These are phyloP conservation scores for Jasminum sambac DNA, from an alignment of 257 asterid genomes.

Conservation along the genomic window DNA sequence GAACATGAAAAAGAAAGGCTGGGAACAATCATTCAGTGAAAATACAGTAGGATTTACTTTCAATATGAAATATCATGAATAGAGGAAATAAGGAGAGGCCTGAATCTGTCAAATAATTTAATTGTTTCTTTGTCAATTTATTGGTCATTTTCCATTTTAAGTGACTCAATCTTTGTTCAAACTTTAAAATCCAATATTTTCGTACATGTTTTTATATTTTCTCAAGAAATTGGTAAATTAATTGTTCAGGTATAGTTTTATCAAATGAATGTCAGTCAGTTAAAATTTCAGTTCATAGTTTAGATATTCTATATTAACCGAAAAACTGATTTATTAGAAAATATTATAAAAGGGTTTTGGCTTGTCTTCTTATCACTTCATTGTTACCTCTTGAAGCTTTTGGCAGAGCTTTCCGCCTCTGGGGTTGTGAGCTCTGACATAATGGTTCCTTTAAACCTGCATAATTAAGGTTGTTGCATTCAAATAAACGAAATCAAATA, in stretches of 20 bases:
- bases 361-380: constrained; percentile 15
- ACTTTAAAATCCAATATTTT: background rate
- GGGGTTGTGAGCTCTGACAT: background rate
- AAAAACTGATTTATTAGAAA: constrained; percentile 7
- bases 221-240: constrained; percentile 5
- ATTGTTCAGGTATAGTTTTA: constrained; percentile 16
- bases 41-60: constrained; percentile 11
- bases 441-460: background rate
- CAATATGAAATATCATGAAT: constrained; percentile 2
- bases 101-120: constrained; percentile 6
- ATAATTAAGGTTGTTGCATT: background rate
- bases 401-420: background rate
- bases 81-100: background rate
- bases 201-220: constrained; percentile 3
- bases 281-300: constrained; percentile 18
- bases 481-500: background rate
- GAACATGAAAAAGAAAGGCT: constrained; percentile 6
- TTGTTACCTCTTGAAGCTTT: background rate
- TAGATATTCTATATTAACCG: background rate
- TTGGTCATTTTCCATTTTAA: constrained; percentile 5
- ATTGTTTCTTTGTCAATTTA: constrained; percentile 6
- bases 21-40: background rate
- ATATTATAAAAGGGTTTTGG: background rate
- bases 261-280: constrained; percentile 14
- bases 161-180: background rate